These are phyloP conservation scores for Rhynchosporium secalis DNA, from an alignment of 2,329 filamentous ascomycete species.

Conservation along the genomic window DNA sequence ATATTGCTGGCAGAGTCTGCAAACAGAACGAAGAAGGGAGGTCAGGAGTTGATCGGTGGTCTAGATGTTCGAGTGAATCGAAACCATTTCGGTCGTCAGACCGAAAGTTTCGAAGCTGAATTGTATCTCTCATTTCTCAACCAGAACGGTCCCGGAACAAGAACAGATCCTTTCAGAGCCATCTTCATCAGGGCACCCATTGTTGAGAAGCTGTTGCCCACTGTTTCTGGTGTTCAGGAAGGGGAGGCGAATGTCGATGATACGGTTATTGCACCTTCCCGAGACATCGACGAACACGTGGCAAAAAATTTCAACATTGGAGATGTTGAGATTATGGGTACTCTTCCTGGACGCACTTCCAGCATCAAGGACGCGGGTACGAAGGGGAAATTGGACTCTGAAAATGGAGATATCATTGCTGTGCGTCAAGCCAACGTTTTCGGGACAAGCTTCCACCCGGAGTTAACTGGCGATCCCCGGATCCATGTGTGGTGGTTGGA, in stretches of 20 bases:
- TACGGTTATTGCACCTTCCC: slow-evolving; percentile 38
- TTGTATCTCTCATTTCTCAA: slow-evolving; percentile 71
- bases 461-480: slow-evolving; percentile 81
- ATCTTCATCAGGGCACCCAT: slow-evolving; percentile 95
- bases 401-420: slow-evolving; percentile 77
- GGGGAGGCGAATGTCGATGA: slow-evolving; percentile 47
- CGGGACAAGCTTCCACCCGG: slow-evolving; percentile 93
- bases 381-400: slow-evolving; percentile 41
- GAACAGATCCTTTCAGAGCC: slow-evolving; percentile 63
- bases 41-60: slow-evolving; percentile 90
- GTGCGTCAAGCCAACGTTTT: slow-evolving; percentile 90
- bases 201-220: slow-evolving; percentile 75
- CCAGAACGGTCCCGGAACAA: slow-evolving; percentile 32
- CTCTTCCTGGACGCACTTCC: slow-evolving; percentile 46
- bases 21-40: slow-evolving; percentile 84
- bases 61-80: slow-evolving; percentile 87
- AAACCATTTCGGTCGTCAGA: slow-evolving; percentile 93
- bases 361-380: slow-evolving; percentile 44
- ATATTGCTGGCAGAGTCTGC: slow-evolving; percentile 88
- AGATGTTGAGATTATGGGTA: slow-evolving; percentile 53
- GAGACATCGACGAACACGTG: slow-evolving; percentile 27
- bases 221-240: slow-evolving; percentile 35
- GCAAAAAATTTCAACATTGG: slow-evolving; percentile 27
- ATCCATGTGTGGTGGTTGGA: slow-evolving; percentile 94
- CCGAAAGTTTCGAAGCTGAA: slow-evolving; percentile 82